Conservation (phyloP, 176 grass and related monocot species). For the Carex scoparia region DNA sequence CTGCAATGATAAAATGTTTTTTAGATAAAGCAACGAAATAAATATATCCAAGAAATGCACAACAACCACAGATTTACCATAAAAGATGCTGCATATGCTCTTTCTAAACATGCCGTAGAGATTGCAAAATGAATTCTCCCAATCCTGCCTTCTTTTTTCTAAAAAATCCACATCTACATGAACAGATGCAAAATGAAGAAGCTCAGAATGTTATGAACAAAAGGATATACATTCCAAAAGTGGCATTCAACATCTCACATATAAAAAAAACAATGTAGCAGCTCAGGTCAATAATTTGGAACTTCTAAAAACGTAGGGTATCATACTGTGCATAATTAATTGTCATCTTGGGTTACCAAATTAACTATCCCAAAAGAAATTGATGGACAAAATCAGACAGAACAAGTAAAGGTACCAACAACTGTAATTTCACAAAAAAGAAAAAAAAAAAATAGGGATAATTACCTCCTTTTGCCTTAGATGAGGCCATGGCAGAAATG, state of each 20-base stretch:
- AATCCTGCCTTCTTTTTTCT: slow-evolving; percentile 61
- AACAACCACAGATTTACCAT: slow-evolving; percentile 52
- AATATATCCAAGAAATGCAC: background rate
- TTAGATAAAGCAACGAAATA: slow-evolving; percentile 23
- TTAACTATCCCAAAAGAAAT: background rate
- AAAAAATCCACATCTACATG: slow-evolving; percentile 66
- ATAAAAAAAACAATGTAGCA: background rate
- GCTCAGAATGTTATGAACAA: background rate
- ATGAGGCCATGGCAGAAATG: slow-evolving; percentile 61
- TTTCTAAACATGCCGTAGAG: slow-evolving; percentile 93
- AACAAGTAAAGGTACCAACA: background rate
- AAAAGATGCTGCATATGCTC: slow-evolving; percentile 68
- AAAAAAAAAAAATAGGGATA: background rate
- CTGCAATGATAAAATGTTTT: slow-evolving; percentile 25
- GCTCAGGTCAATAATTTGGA: background rate
- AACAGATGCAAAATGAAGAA: slow-evolving; percentile 7
- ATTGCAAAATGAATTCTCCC: slow-evolving; percentile 85
- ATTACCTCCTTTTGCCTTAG: slow-evolving; percentile 69
- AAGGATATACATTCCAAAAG: background rate
- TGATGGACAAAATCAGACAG: background rate
- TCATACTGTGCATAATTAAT: background rate
- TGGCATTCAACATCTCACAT: background rate
- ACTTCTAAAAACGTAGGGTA: background rate
- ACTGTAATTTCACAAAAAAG: background rate
- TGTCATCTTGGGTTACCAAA: background rate